Evolutionary conservation across 1,139 yeast species (phyloP).

Genomic region (Protomyces macrosporus): DNA sequence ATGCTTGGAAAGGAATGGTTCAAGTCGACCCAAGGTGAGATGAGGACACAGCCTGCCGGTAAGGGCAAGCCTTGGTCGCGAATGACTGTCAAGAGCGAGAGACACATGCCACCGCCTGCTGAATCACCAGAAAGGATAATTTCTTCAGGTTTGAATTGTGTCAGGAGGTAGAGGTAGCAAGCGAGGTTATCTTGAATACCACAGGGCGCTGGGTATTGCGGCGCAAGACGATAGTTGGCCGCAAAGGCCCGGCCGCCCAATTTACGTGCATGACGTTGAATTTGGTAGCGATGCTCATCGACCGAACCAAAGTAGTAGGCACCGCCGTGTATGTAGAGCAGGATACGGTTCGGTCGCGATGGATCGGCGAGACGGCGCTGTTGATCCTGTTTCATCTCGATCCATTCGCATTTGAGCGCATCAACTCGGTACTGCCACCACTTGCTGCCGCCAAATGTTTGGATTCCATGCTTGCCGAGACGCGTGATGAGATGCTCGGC

Average conservation of each 20-base stretch:
- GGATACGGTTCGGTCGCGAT: constrained; percentile 26
- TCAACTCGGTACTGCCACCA: constrained; percentile 25
- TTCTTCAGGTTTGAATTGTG: constrained; percentile 26
- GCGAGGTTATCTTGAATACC: constrained; percentile 30
- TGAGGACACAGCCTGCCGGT: constrained; percentile 31
- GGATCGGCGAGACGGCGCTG: not conserved
- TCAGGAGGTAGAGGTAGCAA: constrained; percentile 29
- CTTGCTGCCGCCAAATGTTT: constrained; percentile 17
- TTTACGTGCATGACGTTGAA: constrained; percentile 28
- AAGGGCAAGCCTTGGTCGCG: constrained; percentile 29
- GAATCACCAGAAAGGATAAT: constrained; percentile 33
- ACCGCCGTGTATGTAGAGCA: constrained; percentile 33
- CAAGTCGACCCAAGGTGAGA: constrained; percentile 33
- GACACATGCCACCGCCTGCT: constrained; percentile 30
- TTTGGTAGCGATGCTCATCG: constrained; percentile 30
- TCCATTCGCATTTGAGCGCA: constrained; percentile 24
- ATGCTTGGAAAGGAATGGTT: constrained; percentile 32
- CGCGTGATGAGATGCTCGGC: constrained; percentile 3
- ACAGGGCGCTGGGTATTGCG: constrained; percentile 32
- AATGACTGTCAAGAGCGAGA: constrained; percentile 25
- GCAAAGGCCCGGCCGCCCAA: constrained; percentile 31
- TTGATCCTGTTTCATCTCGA: constrained; percentile 24
- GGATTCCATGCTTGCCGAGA: constrained; percentile 10
- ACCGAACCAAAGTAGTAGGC: constrained; percentile 33
- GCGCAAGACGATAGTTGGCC: constrained; percentile 31